Percentiles rank a stretch among this genome's conserved stretches.
Evolutionary conservation across 352 stramenopile genomes (phyloP).

Genomic region (Pilasporangium apinafurcum): DNA sequence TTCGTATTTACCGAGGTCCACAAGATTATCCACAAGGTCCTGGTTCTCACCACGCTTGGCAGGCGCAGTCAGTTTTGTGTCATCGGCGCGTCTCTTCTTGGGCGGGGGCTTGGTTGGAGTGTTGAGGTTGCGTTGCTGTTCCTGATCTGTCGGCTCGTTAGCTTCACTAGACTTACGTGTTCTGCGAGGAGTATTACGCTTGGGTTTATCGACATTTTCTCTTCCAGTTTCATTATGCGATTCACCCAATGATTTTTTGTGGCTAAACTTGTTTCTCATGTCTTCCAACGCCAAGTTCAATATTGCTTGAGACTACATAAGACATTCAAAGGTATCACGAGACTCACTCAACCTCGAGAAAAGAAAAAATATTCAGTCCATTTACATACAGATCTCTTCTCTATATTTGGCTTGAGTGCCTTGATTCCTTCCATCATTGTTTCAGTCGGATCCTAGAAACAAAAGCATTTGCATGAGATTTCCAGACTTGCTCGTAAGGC

Average conservation of each 20-base stretch:
- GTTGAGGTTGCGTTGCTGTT: slow-evolving; percentile 14
- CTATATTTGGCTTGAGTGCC: slow-evolving; percentile 23
- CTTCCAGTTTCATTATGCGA: too few relatives aligned
- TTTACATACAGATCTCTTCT: slow-evolving; percentile 29
- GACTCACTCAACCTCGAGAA: not conserved
- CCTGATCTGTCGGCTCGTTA: not conserved
- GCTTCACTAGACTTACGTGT: not conserved
- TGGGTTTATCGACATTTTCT: slow-evolving; percentile 1
- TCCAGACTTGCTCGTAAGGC: not conserved
- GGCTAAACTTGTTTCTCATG: slow-evolving; percentile 23
- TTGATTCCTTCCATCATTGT: slow-evolving; percentile 28
- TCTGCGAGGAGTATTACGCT: not conserved
- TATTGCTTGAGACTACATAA: slow-evolving; percentile 14
- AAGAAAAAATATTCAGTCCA: not conserved
- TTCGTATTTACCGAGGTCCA: slow-evolving; percentile 55
- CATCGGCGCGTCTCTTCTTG: slow-evolving; percentile 29
- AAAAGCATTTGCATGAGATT: not conserved
- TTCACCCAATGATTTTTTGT: slow-evolving; percentile 1
- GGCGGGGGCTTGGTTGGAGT: slow-evolving; percentile 16
- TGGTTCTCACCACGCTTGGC: slow-evolving; percentile 43
- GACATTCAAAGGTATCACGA: not conserved
- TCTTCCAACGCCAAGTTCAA: slow-evolving; percentile 35
- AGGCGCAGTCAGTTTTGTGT: slow-evolving; percentile 31
- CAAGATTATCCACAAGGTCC: slow-evolving; percentile 45
- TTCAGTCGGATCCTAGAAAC: slow-evolving; percentile 29